phyloP scores from a whole-genome alignment of 2,329 filamentous ascomycete genomes.

The Fusarium mundagurra region DNA sequence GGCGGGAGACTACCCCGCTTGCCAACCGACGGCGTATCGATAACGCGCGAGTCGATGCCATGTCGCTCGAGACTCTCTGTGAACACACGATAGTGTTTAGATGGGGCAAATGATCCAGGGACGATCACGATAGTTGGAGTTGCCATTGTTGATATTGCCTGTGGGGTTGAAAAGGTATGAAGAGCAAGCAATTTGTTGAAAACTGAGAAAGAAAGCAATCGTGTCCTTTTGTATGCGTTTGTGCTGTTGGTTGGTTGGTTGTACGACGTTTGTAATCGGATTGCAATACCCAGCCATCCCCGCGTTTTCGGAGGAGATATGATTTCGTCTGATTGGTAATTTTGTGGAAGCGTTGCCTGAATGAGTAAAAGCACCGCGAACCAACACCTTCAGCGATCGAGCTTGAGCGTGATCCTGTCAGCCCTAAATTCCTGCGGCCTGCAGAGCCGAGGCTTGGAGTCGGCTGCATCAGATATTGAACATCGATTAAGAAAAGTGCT shows the following conservation, averaged over 20 bases:
- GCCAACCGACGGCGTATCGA: constrained; percentile 16
- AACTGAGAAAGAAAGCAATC: fast-evolving
- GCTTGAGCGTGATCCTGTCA: not conserved
- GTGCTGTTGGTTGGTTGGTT: not conserved
- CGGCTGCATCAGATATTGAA: fast-evolving
- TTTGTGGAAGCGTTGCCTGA: not conserved
- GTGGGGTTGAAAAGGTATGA: fast-evolving
- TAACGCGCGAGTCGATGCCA: not conserved
- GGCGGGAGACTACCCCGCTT: not conserved
- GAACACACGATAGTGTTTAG: constrained; percentile 7
- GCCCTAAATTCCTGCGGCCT: not conserved
- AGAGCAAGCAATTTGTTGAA: no score
- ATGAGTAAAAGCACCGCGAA: not conserved
- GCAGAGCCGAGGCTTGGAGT: not conserved
- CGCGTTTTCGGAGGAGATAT: not conserved
- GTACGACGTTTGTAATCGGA: not conserved
- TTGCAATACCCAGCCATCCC: not conserved
- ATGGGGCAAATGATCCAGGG: constrained; percentile 16
- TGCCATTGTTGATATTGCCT: not conserved
- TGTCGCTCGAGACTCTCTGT: not conserved
- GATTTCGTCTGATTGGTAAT: not conserved
- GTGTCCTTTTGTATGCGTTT: not conserved
- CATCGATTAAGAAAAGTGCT: no score
- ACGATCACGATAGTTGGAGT: not conserved
- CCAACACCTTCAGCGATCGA: not conserved